Base-by-base conservation (phyloP, 73 alveolate species). In the Paramecium primaurelia region DNA sequence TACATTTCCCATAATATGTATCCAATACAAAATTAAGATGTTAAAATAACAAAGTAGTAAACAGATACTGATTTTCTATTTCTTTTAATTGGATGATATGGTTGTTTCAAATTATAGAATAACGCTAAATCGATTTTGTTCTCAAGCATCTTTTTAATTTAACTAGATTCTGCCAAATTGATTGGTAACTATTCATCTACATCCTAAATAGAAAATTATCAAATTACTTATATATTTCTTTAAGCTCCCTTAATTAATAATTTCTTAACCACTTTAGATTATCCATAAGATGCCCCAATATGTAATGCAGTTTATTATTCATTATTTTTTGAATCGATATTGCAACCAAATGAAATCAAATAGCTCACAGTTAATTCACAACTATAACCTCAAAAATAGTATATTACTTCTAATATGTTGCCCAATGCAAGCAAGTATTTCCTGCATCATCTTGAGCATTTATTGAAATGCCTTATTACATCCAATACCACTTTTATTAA, bases 391-490 rank as follows among this genome's bases (percentile, higher is more conserved):
- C n/a, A 26, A 14, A 9, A 40, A 44, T 45, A 10, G 1, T 10
- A 30, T 0, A 11, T 32, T 45, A 80, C 91, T 47, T 42, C n/a
- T 80, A 80, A 80, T 80, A 80, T 80, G 91, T 32, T 42, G 91
- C 91, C 91, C 91, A 80, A 80, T 80, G 91, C 9, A 80, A 36
- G 30, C 91, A 80, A 36, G 77, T 80, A 80, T 80, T 80, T 42
- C 71, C 77, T n/a, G 44, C 58, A 80, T 80, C 75, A 80, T 80
- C 91, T 36, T 18, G 11, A 26, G 26, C 75, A 26, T 80, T 49
- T 6, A 80, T 47, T 4, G 47, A 10, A 7, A 80, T 42, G 1
- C 91, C 91, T 42, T 49, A 8, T 32, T 47, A 10, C 8, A 80
- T 8, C 91, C 91, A 80, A 44, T 38, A 80, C 58, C 58, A 32